Evolutionary conservation across 345 rosid species (phyloP).

Genomic region (Melaleuca alternifolia): DNA sequence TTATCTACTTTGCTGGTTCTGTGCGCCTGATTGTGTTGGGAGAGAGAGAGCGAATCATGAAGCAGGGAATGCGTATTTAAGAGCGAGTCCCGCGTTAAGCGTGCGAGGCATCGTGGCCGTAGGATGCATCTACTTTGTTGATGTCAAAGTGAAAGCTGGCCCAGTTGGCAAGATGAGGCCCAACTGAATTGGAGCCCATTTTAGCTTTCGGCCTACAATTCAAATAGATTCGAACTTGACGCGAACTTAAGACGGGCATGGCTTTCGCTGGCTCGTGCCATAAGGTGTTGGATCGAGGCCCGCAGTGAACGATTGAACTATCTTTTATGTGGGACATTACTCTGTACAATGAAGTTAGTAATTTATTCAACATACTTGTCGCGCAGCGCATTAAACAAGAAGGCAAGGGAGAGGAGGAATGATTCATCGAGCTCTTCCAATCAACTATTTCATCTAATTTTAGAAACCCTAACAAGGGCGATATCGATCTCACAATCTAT

Average conservation of each 20-base stretch:
- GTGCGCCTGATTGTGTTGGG: not conserved
- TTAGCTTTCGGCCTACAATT: not conserved
- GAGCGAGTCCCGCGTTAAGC: not conserved
- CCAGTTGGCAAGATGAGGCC: not conserved
- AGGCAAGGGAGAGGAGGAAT: not conserved
- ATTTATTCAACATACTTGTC: not conserved
- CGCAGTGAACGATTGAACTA: not conserved
- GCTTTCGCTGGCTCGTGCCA: not conserved
- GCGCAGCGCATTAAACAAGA: not conserved
- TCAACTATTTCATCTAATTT: not conserved
- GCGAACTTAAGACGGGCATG: not conserved
- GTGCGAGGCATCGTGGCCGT: not conserved
- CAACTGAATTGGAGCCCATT: not conserved
- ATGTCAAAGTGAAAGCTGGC: not conserved
- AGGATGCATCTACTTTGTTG: not conserved
- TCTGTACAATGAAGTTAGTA: not conserved
- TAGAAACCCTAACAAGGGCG: not conserved
- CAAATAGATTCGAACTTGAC: not conserved
- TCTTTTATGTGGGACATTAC: not conserved
- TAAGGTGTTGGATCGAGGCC: not conserved
- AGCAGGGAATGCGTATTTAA: not conserved
- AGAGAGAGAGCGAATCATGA: not conserved
- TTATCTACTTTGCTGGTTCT: not conserved
- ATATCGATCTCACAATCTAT: not conserved
- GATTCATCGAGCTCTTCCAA: not conserved